Evolutionary conservation across 139 green algal genomes (phyloP).

Genomic region (Chlorella sp.): DNA sequence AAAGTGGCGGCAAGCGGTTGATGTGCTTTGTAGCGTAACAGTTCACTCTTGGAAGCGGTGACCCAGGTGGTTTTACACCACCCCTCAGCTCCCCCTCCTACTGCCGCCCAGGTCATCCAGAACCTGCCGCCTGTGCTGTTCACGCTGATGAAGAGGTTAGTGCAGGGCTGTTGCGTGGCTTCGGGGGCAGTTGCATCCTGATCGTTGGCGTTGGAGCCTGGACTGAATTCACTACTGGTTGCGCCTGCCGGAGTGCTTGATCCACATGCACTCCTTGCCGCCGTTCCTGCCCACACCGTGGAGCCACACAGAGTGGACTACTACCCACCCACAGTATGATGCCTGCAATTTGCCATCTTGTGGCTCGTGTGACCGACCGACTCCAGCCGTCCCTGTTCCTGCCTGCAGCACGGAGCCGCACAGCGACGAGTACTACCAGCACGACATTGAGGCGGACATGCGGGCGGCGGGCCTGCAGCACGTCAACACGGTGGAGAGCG

Average conservation of each 20-base stretch:
- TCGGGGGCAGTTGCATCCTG: neutral
- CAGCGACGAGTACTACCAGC: slow-evolving; percentile 77
- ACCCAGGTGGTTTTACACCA: no score
- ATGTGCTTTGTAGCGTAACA: no score
- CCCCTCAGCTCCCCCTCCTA: no score
- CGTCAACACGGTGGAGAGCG: slow-evolving; percentile 70
- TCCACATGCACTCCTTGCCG: neutral
- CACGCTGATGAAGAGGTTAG: slow-evolving; percentile 74
- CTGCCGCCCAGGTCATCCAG: slow-evolving; percentile 65
- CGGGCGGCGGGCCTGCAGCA: slow-evolving; percentile 15
- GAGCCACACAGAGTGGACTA: no score
- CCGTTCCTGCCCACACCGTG: no score
- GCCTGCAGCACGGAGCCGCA: slow-evolving; percentile 72
- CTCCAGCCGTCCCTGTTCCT: neutral
- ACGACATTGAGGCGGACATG: slow-evolving; percentile 72
- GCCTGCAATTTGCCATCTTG: no score
- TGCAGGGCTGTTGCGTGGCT: neutral
- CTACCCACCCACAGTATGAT: no score
- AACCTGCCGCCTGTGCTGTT: slow-evolving; percentile 82
- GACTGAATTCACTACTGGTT: neutral
- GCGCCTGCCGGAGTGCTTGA: neutral
- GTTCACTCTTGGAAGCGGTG: no score
- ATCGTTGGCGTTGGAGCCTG: neutral
- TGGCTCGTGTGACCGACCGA: no score
- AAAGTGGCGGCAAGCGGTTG: no score